Evolutionary conservation across 1,284 basidiomycete species (phyloP).

Genomic region (Amylostereum areolatum): DNA sequence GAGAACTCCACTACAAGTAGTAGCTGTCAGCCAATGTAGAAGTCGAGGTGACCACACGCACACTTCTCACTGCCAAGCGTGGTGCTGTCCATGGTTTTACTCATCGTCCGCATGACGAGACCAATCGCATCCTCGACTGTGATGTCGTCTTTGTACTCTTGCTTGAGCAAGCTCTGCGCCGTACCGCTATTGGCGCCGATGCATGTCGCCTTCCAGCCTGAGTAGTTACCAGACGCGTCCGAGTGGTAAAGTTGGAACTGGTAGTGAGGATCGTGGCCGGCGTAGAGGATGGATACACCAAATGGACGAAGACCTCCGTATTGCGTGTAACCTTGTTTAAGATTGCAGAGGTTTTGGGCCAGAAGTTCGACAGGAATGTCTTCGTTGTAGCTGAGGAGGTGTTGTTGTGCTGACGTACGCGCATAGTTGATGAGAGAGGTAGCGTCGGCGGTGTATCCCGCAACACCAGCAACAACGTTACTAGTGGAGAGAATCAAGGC

Average conservation of each 20-base stretch:
- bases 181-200: conserved; percentile 97
- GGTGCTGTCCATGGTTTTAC: conserved; percentile 99
- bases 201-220: conserved; percentile 98
- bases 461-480: conserved; percentile 93
- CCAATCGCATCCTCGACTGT: conserved; percentile 87
- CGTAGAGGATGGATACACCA: conserved; percentile 94
- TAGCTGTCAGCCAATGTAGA: conserved; percentile 1
- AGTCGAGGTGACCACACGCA: conserved; percentile 33
- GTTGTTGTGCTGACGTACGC: conserved; percentile 84
- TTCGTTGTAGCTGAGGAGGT: conserved; percentile 90
- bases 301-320: conserved; percentile 97
- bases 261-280: conserved; percentile 95
- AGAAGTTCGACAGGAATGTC: conserved; percentile 97
- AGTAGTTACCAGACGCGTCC: conserved; percentile 98
- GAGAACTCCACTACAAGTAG: conserved; percentile 83
- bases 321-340: conserved; percentile 99
- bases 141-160: conserved; percentile 98
- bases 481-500: conserved; percentile 33
- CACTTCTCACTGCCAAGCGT: conserved; percentile 93
- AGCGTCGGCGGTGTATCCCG: conserved; percentile 94
- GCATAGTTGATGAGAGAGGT: conserved; percentile 97
- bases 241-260: conserved; percentile 98
- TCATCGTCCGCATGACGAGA: conserved; percentile 91
- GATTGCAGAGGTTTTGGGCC: conserved; percentile 89
- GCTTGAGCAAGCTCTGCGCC: conserved; percentile 90